Evolutionary conservation across 2,329 filamentous ascomycete genomes (phyloP), one percentile per base, ranked within the genome.

Genomic region (Claviceps spartinae): DNA sequence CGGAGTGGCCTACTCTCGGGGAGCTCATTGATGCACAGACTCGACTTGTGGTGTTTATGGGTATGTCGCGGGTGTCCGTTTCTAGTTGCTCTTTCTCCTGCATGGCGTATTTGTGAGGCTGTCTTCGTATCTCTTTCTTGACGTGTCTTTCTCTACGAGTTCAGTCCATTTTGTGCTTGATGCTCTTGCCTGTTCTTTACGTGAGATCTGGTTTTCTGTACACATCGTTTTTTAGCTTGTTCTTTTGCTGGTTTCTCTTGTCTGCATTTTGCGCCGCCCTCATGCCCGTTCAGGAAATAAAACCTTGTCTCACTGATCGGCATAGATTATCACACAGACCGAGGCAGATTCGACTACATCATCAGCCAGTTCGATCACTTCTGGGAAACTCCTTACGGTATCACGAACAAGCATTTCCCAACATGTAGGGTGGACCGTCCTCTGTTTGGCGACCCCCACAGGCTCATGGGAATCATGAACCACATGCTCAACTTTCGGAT

Each of bases 371-470:
- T 82, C 61, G 67, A 69, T 24, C 81, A 80, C 65, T 76, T 84
- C 57, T 89, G 85, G 70, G 86, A 91, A 64, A 91, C 85, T 45
- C 73, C 77, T 0, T 90, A 77, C 66, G 80, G 85, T 56, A 79
- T 82, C 55, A 77, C 74, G 1, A 69, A 77, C 48, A 66, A 74
- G 0, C 70, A 69, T 16, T 82, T 85, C 60, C 80, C 81, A 60
- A 77, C 75, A 43, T 91, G 86, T 67, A 69, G 69, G 11, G 72
- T 86, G 3, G 74, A 85, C 61, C 76, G 86, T 7, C 86, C 86
- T 0, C 49, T 62, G 0, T 64, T 63, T 0, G 68, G 65, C 22
- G 63, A 68, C 36, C 60, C 70, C 0, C 58, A 63, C 20, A 64
- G 63, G 26, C 67, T 68, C 36, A 71, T 76, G 71, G 70, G 68